Evolutionary conservation across 1,284 basidiomycete species (phyloP), one percentile per base, ranked within the genome.

Genomic region (Sanghuangporus weigelae): DNA sequence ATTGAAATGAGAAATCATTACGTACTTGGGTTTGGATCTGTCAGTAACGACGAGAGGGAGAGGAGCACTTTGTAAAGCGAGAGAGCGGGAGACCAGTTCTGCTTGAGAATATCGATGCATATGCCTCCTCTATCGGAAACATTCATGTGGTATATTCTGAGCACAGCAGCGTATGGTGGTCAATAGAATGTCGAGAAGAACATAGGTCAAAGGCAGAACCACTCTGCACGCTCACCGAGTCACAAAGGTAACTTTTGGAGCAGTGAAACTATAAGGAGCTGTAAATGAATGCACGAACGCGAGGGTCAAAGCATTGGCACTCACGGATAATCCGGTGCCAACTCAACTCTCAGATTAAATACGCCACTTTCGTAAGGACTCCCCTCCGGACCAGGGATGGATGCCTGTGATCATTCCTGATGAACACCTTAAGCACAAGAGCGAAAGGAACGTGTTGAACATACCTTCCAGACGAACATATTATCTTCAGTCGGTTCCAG

Each of bases 101-200:
- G 83, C 76, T 96, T 95, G 66, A 95, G 81, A 55, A 95, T 90
- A 74, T 95, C 87, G 67, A 89, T 89, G 70, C 89, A 90, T 59
- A 91, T 84, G 67, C 79, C 81, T 51, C 88, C 88, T 57, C 83
- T 82, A 59, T 90, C 87, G 62, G 89, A 89, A 63, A 96, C 92
- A 72, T 96, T 96, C 89, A 95, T 95, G 71, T 96, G 93, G 72
- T 95, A 95, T 73, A 95, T 93, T 71, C 91, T 93, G 50, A 7
- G 23, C 21, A 23, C 23, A 31, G 6, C 50, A 19, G 16, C n/a
- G 19, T 4, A 49, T 49, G 23, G 10, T 2, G 19, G 26, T 31
- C 26, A 31, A 54, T 38, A 8, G 16, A 54, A 7, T 5, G 11
- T 35, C n/a, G 4, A 5, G 53, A n/a, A 5, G 12, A 19, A 36